Base-by-base conservation (phyloP, 306 rosid genomes). In the Dryas octopetala region DNA sequence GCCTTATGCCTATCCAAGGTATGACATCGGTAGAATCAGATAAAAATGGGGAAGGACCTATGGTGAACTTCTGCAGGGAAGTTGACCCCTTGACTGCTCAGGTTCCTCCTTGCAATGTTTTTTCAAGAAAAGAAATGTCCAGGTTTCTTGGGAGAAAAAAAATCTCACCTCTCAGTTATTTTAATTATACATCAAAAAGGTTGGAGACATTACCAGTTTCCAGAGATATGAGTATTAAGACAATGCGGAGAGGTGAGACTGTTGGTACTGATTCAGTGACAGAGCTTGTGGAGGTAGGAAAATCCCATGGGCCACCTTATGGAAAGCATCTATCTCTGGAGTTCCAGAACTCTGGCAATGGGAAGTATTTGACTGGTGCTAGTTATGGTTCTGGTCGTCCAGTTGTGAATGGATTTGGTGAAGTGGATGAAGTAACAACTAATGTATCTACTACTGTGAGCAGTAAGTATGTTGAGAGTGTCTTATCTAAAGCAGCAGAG, bases 41-140 rank as follows among this genome's bases (percentile, higher is more conserved):
- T 79, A 61, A 80, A 73, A 80, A 79, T 61, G 87, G 77, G 64
- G 82, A 76, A 58, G 88, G 69, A 78, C 79, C 76, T 71, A 55
- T 49, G n/a, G 68, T 83, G 53, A 76, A 66, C 78, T 78, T 84
- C 71, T 73, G 70, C 74, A 12, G 75, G 69, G 79, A 78, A 83
- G 80, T 85, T 75, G 87, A 83, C 74, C 99, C 99, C 69, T 70
- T 92, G 67, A 87, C 79, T 68, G 88, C 96, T 68, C 98, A 92
- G 85, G 74, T 90, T 83, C 99, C 97, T 85, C 91, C 97, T 62
- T 66, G 82, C 77, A 86, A 90, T 79, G 63, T 85, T 61, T 89
- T 95, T 78, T 92, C 97, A 65, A 95, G 81, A 79, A 89, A 82
- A 66, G 90, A 89, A 72, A 90, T 92, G 93, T 86, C 96, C 75